Evolutionary conservation across 1,284 basidiomycete genomes (phyloP).

Genomic region (Pascua sp.): DNA sequence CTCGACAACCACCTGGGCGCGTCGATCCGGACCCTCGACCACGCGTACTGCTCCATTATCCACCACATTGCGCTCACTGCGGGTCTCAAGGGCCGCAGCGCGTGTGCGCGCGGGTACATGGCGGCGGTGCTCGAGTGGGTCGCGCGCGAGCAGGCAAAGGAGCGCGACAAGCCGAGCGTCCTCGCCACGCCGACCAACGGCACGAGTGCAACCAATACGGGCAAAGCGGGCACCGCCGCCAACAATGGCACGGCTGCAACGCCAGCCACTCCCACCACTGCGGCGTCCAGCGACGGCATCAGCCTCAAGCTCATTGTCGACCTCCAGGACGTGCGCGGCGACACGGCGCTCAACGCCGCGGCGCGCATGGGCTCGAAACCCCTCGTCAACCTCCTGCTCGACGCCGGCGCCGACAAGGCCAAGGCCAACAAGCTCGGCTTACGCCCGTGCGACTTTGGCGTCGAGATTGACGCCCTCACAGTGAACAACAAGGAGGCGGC

Average conservation of each 20-base stretch:
- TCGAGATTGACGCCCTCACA: constrained; percentile 65
- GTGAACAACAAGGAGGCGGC: constrained; percentile 71
- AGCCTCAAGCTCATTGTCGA: constrained; percentile 75
- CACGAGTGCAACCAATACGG: neutral
- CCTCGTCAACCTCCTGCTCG: constrained; percentile 80
- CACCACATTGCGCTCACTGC: constrained; percentile 92
- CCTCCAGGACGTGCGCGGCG: constrained; percentile 91
- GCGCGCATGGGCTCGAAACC: constrained; percentile 88
- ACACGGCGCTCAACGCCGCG: constrained; percentile 92
- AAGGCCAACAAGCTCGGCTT: constrained; percentile 92
- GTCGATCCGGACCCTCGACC: constrained; percentile 85
- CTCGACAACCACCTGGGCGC: constrained; percentile 55
- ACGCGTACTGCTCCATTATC: constrained; percentile 81
- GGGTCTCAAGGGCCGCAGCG: constrained; percentile 80
- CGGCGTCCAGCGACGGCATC: constrained; percentile 17
- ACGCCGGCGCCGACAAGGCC: constrained; percentile 88
- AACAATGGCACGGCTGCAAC: neutral
- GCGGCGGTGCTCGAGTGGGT: constrained; percentile 84
- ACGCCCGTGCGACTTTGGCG: constrained; percentile 86
- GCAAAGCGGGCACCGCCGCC: neutral
- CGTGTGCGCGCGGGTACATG: constrained; percentile 85
- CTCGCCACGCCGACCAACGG: neutral
- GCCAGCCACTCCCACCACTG: neutral
- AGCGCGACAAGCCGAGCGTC: neutral
- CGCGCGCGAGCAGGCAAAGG: constrained; percentile 48